Conservation (phyloP, 2,329 filamentous ascomycete species). For the Cladosporium oxysporum region DNA sequence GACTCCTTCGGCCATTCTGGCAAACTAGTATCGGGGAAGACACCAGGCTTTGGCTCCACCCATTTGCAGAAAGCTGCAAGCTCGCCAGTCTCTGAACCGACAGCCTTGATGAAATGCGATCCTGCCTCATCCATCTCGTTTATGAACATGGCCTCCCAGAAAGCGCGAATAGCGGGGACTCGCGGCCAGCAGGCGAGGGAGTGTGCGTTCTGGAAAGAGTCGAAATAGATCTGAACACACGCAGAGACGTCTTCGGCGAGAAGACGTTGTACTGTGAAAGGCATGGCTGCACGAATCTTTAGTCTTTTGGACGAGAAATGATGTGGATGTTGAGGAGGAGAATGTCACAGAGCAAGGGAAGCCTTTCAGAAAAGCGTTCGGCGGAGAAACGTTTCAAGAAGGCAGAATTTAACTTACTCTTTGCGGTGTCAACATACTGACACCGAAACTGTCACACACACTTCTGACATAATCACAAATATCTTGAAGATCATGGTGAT, state of each 20-base stretch:
- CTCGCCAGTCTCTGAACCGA: conserved; percentile 22
- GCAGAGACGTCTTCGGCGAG: conserved; percentile 23
- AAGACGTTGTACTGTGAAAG: conserved; percentile 27
- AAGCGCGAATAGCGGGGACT: conserved; percentile 26
- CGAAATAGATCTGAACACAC: conserved; percentile 32
- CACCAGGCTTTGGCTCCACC: conserved; percentile 27
- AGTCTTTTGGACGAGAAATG: neutral
- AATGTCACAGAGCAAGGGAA: neutral
- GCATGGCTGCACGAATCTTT: neutral
- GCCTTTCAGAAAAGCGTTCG: neutral
- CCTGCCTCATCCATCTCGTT: conserved; percentile 28
- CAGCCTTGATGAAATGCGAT: conserved; percentile 32
- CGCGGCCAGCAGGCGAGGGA: conserved; percentile 34
- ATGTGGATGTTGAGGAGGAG: neutral
- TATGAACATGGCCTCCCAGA: conserved; percentile 32
- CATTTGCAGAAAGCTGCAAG: conserved; percentile 32
- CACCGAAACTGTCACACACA: neutral
- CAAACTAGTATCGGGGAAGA: conserved; percentile 23
- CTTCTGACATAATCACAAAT: neutral
- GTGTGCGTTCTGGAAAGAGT: conserved; percentile 34
- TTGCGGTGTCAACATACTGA: neutral
- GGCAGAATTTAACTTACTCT: neutral
- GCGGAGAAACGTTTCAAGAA: neutral
- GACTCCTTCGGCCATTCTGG: conserved; percentile 33
- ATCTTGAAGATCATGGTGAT: neutral